Conservation (phyloP, 2,329 filamentous ascomycete species). For the Pseudogymnoascus pannorum region DNA sequence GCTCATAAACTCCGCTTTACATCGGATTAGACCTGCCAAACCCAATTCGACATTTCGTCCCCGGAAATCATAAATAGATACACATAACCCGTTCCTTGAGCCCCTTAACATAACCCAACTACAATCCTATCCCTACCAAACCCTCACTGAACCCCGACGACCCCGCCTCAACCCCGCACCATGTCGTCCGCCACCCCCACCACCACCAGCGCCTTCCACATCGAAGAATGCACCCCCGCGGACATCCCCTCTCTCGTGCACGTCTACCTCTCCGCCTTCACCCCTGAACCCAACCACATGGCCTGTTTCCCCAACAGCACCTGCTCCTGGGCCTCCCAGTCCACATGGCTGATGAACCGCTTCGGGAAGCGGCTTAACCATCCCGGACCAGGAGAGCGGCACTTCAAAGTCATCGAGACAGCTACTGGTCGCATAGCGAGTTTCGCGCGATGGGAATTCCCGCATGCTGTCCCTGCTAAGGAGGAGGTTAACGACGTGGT, state of each 20-base stretch:
- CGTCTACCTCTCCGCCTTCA: slow-evolving; percentile 25
- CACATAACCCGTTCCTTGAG: not conserved
- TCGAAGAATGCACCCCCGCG: slow-evolving; percentile 17
- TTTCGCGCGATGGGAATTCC: slow-evolving; percentile 31
- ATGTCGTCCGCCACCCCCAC: not conserved
- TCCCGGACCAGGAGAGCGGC: slow-evolving; percentile 20
- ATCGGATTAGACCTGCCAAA: not conserved
- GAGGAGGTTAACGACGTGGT: slow-evolving; percentile 3
- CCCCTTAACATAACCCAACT: not conserved
- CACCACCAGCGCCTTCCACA: not conserved
- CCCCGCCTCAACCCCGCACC: not conserved
- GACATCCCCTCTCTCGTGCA: slow-evolving; percentile 27
- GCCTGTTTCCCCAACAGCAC: slow-evolving; percentile 7
- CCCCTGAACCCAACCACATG: slow-evolving; percentile 12
- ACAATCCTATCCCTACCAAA: not conserved
- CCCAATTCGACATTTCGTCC: not conserved
- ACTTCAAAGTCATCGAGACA: slow-evolving; percentile 30
- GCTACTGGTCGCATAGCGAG: slow-evolving; percentile 26
- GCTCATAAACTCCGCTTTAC: not conserved
- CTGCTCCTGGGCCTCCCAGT: slow-evolving; percentile 18
- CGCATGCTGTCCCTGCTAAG: slow-evolving; percentile 21
- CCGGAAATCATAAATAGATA: not conserved
- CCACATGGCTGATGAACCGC: slow-evolving; percentile 27
- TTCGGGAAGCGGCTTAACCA: slow-evolving; percentile 25
- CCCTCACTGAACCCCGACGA: not conserved